Percentiles rank a stretch among this genome's conserved stretches.
These are phyloP conservation scores for Penicillium sp. DNA, from an alignment of 2,329 filamentous ascomycete species.

Conservation along the genomic window DNA sequence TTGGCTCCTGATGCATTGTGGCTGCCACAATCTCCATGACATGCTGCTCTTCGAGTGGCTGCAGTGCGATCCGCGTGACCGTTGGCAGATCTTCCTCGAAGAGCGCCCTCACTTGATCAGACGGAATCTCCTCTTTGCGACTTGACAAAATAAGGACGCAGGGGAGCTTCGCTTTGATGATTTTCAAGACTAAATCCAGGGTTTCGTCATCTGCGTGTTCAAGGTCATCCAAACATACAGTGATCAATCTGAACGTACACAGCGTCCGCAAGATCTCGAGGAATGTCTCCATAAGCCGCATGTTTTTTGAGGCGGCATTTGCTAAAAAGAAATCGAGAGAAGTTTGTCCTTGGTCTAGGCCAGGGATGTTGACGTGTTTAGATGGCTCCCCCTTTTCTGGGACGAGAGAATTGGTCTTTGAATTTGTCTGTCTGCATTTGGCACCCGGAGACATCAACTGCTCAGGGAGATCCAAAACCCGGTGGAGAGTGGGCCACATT, in stretches of 20 bases:
- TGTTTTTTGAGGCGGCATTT: slow-evolving; percentile 47
- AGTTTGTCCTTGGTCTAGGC: slow-evolving; percentile 36
- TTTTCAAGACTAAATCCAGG: slow-evolving; percentile 74
- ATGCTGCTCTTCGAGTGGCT: slow-evolving; percentile 71
- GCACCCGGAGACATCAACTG: slow-evolving; percentile 52
- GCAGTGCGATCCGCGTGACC: slow-evolving; percentile 67
- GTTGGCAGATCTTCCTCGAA: slow-evolving; percentile 51
- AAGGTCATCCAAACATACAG: slow-evolving; percentile 81
- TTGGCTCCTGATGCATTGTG: slow-evolving; percentile 68
- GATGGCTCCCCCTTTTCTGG: slow-evolving; percentile 32
- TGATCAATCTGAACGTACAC: slow-evolving; percentile 78
- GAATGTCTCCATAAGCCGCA: slow-evolving; percentile 81
- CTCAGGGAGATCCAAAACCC: slow-evolving; percentile 61
- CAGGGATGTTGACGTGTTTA: slow-evolving; percentile 32
- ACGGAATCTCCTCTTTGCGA: slow-evolving; percentile 61
- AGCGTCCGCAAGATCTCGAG: slow-evolving; percentile 80
- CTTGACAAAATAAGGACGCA: slow-evolving; percentile 79
- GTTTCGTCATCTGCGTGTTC: slow-evolving; percentile 89
- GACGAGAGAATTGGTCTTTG: slow-evolving; percentile 32
- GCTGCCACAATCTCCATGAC: slow-evolving; percentile 77
- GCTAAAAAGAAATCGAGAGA: slow-evolving; percentile 40
- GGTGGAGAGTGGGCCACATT: slow-evolving; percentile 56
- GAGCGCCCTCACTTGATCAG: slow-evolving; percentile 41
- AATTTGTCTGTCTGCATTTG: slow-evolving; percentile 34
- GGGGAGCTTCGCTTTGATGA: slow-evolving; percentile 72